Evolutionary conservation across 2,329 filamentous ascomycete genomes (phyloP), one percentile per base, ranked within the genome.

Genomic region (Hypoxylon sp.): DNA sequence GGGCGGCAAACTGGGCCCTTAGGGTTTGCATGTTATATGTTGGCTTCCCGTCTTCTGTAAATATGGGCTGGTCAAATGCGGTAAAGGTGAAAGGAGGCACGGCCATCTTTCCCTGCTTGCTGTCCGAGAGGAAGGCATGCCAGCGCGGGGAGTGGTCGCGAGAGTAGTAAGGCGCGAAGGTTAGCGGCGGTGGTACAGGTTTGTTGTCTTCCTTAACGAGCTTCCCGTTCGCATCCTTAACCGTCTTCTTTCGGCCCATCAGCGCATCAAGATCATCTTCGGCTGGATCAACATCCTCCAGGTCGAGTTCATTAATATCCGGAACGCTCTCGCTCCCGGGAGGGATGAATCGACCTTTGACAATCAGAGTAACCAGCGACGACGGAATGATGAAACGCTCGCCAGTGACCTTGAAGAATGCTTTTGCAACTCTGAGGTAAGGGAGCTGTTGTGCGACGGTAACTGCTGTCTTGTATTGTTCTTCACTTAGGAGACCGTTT

Each of bases 351-450:
- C 95, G 92, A 26, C 90, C 92, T 80, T 99, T 99, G 73, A 99
- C 87, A 48, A 99, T 92, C 24, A 99, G 88, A 61, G 93, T 94
- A 18, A 98, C 94, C 31, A 99, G 84, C 54, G 92, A 96, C 56
- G 90, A 91, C 5, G 95, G 93, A 26, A 94, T 96, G 70, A 99
- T 91, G 74, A 89, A 90, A 65, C 90, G 91, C 78, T 99, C 96
- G 72, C 95, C 95, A 48, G 92, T 88, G 41, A 99, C 96, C 81
- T 99, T 99, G 86, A 99, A 99, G 78, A 97, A 99, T 6, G 92
- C 91, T 78, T 92, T 96, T 70, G 92, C 91, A 9, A 99, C 87
- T 55, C 90, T 85, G 52, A 99, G 82, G 63, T 87, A 85, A 1
- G 95, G 95, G 23, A 99, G 82, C 76, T 97, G 91, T 67, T 87